Percentiles rank a stretch among this genome's conserved stretches.
Conservation (phyloP, 306 rosid genomes). For the Cucurbita moschata region DNA sequence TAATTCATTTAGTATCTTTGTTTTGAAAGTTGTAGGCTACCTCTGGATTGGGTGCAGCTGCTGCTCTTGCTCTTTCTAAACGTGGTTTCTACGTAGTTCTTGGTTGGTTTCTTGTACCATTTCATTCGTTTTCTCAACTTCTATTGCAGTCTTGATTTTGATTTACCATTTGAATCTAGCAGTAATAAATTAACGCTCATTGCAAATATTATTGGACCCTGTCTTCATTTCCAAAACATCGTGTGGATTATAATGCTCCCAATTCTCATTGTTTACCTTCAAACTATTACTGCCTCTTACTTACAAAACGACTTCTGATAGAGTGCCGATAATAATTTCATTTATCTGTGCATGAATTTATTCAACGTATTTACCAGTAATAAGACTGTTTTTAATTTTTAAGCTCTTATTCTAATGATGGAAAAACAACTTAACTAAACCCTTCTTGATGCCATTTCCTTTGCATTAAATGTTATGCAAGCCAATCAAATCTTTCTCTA, state of each 20-base stretch:
- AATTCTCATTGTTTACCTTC: not conserved
- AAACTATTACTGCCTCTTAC: not conserved
- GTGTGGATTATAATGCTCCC: not conserved
- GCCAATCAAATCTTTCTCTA: not conserved
- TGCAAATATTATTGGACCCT: not conserved
- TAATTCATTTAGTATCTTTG: not conserved
- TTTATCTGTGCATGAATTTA: not conserved
- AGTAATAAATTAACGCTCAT: not conserved
- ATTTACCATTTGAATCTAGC: not conserved
- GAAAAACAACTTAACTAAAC: not conserved
- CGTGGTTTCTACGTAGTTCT: slow-evolving; percentile 60
- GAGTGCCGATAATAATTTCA: not conserved
- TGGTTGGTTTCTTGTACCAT: slow-evolving; percentile 19
- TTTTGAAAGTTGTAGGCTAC: slow-evolving; percentile 46
- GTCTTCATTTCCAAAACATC: not conserved
- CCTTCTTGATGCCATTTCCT: not conserved
- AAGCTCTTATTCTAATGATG: not conserved
- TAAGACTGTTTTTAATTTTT: not conserved
- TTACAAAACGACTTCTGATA: too few relatives aligned
- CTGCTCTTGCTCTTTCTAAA: slow-evolving; percentile 55
- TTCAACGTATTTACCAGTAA: not conserved
- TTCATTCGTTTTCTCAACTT: not conserved
- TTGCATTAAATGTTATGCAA: not conserved
- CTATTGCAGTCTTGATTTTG: not conserved
- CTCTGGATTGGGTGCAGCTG: slow-evolving; percentile 76